phyloP scores from a whole-genome alignment of 164 flowering plant species.

The Aristolochia contorta region DNA sequence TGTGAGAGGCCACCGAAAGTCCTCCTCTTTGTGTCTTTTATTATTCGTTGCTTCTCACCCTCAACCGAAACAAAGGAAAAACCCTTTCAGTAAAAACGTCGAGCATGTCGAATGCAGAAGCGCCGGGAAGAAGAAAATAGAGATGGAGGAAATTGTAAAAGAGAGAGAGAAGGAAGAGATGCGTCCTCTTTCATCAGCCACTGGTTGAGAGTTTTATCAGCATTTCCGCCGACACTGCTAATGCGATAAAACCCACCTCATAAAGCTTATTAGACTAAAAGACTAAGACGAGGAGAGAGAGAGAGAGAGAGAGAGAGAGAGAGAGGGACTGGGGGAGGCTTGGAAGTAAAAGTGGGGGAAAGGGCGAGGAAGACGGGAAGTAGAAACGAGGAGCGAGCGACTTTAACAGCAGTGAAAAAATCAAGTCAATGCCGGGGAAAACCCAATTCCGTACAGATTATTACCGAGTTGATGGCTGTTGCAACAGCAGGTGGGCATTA shows the following conservation, averaged over 20 bases:
- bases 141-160: too few relatives aligned
- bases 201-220: constrained; percentile 18
- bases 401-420: neutral
- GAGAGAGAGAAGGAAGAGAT: too few relatives aligned
- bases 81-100: constrained; percentile 17
- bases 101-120: constrained; percentile 10
- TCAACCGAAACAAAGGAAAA: constrained; percentile 2
- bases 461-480: neutral
- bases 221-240: constrained; percentile 33
- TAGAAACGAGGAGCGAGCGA: neutral
- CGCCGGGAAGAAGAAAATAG: neutral
- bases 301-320: neutral
- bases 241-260: constrained; percentile 11
- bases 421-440: neutral
- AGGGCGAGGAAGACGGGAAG: neutral
- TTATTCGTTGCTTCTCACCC: constrained; percentile 28
- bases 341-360: neutral
- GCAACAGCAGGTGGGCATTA: neutral
- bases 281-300: neutral
- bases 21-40: constrained; percentile 7
- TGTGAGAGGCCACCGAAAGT: neutral
- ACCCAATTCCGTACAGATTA: too few relatives aligned
- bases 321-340: neutral
- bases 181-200: constrained; percentile 5
- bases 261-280: neutral